Evolutionary conservation across 768 basidiomycete genomes (phyloP).

Genomic region (Botryobasidium botryosum): DNA sequence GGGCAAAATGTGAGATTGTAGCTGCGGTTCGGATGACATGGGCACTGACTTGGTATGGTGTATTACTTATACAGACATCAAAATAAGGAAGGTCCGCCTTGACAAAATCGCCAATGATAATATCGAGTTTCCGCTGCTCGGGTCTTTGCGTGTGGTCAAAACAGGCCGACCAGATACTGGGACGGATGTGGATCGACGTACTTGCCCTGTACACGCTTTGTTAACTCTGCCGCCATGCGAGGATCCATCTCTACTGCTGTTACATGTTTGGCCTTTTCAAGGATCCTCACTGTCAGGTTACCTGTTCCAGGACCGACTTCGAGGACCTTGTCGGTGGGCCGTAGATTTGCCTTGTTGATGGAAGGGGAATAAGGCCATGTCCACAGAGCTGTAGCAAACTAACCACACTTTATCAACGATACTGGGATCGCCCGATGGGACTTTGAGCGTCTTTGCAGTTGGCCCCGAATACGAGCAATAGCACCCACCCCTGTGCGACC

Average conservation of each 20-base stretch:
- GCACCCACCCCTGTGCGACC: slow-evolving; percentile 66
- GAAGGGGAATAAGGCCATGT: slow-evolving; percentile 10
- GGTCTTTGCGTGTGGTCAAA: too few relatives aligned
- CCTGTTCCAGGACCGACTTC: slow-evolving; percentile 98
- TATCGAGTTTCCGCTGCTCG: slow-evolving; percentile 85
- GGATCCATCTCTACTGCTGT: slow-evolving; percentile 97
- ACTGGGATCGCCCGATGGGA: slow-evolving; percentile 17
- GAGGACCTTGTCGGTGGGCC: slow-evolving; percentile 87
- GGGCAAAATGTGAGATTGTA: neutral
- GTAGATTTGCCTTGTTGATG: slow-evolving; percentile 58
- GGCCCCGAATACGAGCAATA: slow-evolving; percentile 15
- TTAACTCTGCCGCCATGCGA: slow-evolving; percentile 94
- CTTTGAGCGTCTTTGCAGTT: neutral
- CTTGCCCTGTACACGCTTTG: slow-evolving; percentile 96
- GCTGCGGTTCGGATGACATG: neutral
- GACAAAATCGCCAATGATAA: slow-evolving; percentile 94
- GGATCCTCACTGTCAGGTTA: slow-evolving; percentile 83
- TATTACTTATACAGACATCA: slow-evolving; percentile 98
- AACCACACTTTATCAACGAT: slow-evolving; percentile 42
- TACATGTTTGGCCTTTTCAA: slow-evolving; percentile 84
- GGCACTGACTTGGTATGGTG: slow-evolving; percentile 68
- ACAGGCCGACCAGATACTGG: neutral
- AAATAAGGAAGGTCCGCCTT: slow-evolving; percentile 98
- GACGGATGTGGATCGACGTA: slow-evolving; percentile 30
- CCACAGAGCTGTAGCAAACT: neutral